phyloP scores from a whole-genome alignment of 192 early-diverging fungal species.

The Backusella mclennaniae region DNA sequence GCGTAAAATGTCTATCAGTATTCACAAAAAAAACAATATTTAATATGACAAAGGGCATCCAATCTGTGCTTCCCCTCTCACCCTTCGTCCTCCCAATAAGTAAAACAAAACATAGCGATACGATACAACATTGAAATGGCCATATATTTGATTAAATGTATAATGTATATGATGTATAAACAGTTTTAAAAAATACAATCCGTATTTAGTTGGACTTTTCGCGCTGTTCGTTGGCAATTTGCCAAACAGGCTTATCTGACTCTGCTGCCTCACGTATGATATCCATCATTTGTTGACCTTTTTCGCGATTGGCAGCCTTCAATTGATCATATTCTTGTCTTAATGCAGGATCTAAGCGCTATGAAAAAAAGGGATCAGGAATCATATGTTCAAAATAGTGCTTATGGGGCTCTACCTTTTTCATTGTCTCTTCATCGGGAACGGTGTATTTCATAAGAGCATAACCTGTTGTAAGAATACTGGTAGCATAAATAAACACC shows the following conservation, averaged over 20 bases:
- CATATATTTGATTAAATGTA: neutral
- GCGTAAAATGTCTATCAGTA: no score
- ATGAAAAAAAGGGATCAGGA: neutral
- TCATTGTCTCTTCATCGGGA: constrained; percentile 43
- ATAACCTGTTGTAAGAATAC: constrained; percentile 45
- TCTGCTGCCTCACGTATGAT: constrained; percentile 26
- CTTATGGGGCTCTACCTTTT: constrained; percentile 6
- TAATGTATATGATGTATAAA: neutral
- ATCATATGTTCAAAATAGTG: neutral
- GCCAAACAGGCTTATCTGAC: constrained; percentile 31
- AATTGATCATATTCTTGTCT: constrained; percentile 27
- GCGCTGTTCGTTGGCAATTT: constrained; percentile 13
- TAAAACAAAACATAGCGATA: no score
- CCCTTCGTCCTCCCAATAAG: no score
- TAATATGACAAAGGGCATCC: no score
- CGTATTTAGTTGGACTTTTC: neutral
- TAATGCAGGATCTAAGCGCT: constrained; percentile 30
- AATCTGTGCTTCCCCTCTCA: no score
- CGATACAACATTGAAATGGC: no score
- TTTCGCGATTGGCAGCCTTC: constrained; percentile 18
- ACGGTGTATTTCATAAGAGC: constrained; percentile 51
- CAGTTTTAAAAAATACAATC: neutral
- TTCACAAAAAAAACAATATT: no score
- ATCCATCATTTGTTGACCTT: constrained; percentile 20
- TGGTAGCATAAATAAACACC: constrained; percentile 39